Evolutionary conservation across 2,329 filamentous ascomycete species (phyloP), one percentile per base, ranked within the genome.

Genomic region (Xylariomycetidae sp.): DNA sequence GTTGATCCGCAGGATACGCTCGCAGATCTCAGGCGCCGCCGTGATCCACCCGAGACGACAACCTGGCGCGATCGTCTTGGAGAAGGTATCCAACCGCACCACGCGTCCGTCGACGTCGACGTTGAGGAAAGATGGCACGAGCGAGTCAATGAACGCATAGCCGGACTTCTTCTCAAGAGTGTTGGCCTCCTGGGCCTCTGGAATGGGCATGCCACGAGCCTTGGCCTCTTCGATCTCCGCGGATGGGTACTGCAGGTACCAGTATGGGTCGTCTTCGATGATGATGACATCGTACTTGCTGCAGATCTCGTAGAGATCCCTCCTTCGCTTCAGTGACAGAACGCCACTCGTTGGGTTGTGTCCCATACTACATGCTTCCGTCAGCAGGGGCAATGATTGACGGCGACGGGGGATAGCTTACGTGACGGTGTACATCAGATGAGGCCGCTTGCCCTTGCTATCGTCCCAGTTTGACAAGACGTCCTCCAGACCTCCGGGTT

Each of bases 251-350:
- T 95, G 90, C 7, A 96, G 70, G 58, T 92, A 90, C 85, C 87
- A 95, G 65, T 95, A 95, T 5, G 90, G 90, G 42, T 95, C 89
- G 50, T 96, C 90, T 59, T 96, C 90, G 41, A 93, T 65, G 44
- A 95, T 95, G 50, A 95, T 75, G 42, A 95, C 74, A 58, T 95
- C 88, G 62, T 86, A 94, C 54, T 82, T 75, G 56, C 79, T 79
- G 61, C 85, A 92, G 10, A 95, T 57, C 13, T 72, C 75, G 54
- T 95, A 95, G 18, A 95, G 72, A 32, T 88, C 79, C 49, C 76
- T 82, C 35, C 85, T 76, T 25, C 90, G 78, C 49, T 81, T 64
- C 8, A 92, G 57, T 3, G 83, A 80, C 2, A 93, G 67, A 3
- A 85, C 78, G 19, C 82, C 79, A 19, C 84, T 81, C 0, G 87